Conservation (phyloP, 2,329 filamentous ascomycete genomes). For the Acrocalymma vagum region DNA sequence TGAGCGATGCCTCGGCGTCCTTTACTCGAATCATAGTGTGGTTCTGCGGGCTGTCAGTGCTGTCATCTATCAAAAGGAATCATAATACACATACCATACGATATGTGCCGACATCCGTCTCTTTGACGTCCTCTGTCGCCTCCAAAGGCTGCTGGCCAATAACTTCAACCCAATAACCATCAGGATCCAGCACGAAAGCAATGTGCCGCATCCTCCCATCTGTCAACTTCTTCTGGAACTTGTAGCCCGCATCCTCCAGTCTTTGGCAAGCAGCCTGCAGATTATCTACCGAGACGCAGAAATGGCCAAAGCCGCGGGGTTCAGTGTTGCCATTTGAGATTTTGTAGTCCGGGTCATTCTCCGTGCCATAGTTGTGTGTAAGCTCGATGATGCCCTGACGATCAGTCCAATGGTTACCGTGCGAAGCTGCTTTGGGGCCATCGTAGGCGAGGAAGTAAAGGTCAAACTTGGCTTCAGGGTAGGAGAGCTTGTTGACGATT, state of each 20-base stretch:
- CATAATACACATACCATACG: slow-evolving; percentile 59
- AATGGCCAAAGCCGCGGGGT: slow-evolving; percentile 84
- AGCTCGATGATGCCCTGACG: slow-evolving; percentile 92
- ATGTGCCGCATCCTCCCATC: slow-evolving; percentile 79
- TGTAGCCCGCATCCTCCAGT: slow-evolving; percentile 88
- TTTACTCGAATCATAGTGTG: slow-evolving; percentile 97
- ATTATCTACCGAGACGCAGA: slow-evolving; percentile 73
- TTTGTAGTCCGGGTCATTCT: slow-evolving; percentile 81
- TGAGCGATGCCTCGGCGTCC: slow-evolving; percentile 56
- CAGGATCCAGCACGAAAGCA: slow-evolving; percentile 88
- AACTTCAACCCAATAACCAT: slow-evolving; percentile 78
- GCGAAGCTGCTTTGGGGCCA: slow-evolving; percentile 75
- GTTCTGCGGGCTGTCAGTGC: slow-evolving; percentile 62
- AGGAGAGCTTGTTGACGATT: slow-evolving; percentile 79
- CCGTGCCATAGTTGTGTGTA: slow-evolving; percentile 85
- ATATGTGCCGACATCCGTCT: slow-evolving; percentile 79
- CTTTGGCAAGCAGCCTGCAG: slow-evolving; percentile 90
- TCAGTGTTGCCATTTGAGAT: slow-evolving; percentile 92
- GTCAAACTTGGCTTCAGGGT: slow-evolving; percentile 90
- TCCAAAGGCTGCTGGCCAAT: slow-evolving; percentile 76
- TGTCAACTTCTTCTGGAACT: slow-evolving; percentile 92
- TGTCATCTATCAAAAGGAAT: background rate
- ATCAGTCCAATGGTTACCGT: slow-evolving; percentile 78
- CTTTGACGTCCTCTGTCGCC: slow-evolving; percentile 74
- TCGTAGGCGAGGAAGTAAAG: slow-evolving; percentile 96